These are phyloP conservation scores for Cucumis cinereus DNA, from an alignment of 306 rosid species.

Conservation along the genomic window DNA sequence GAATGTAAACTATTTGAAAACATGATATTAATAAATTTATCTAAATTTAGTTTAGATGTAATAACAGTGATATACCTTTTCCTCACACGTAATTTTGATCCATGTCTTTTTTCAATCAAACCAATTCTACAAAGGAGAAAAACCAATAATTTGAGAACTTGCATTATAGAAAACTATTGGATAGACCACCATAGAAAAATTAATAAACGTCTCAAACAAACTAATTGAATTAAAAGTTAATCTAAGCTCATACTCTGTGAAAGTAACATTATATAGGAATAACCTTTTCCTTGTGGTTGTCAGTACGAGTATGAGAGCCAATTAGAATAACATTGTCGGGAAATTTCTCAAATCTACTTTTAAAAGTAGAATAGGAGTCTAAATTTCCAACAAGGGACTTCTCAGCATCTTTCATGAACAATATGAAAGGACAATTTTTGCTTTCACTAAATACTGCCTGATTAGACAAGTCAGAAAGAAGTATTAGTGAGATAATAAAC, in stretches of 20 bases:
- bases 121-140: too few relatives aligned
- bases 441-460: constrained; percentile 76
- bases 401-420: constrained; percentile 99
- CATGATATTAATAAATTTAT: background rate
- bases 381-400: constrained; percentile 86
- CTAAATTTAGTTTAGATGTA: too few relatives aligned
- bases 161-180: too few relatives aligned
- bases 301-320: constrained; percentile 79
- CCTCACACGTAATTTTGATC: too few relatives aligned
- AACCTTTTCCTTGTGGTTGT: constrained; percentile 96
- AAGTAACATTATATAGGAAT: constrained; percentile 1
- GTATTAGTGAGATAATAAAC: constrained; percentile 4
- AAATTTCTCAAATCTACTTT: constrained; percentile 72
- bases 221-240: background rate
- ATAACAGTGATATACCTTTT: too few relatives aligned
- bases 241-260: background rate
- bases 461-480: constrained; percentile 1
- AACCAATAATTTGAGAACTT: too few relatives aligned
- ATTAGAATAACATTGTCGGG: constrained; percentile 88
- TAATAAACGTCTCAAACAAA: background rate
- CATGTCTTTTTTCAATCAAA: too few relatives aligned
- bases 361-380: constrained; percentile 63
- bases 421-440: constrained; percentile 71
- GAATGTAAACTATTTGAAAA: background rate
- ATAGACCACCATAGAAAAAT: background rate